Percentiles rank a stretch among this genome's conserved stretches.
phyloP scores from a whole-genome alignment of 2,329 filamentous ascomycete species.

The Ophiostoma himal-ulmi region DNA sequence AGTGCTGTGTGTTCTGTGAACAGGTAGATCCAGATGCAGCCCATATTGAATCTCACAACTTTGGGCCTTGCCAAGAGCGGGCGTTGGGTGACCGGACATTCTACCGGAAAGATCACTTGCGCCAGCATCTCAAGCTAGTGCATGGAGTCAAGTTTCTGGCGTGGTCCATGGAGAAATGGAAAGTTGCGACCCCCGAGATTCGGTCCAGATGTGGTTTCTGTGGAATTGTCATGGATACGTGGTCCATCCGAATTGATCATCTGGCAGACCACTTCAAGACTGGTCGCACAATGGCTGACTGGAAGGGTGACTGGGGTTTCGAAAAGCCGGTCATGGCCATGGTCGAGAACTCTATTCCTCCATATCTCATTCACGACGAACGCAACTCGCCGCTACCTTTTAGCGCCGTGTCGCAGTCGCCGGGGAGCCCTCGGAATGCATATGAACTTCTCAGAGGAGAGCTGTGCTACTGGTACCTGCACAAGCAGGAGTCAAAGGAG shows the following conservation, averaged over 20 bases:
- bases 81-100: slow-evolving; percentile 56
- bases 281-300: slow-evolving; percentile 61
- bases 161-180: slow-evolving; percentile 63
- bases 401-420: slow-evolving; percentile 41
- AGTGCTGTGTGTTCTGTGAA: slow-evolving; percentile 56
- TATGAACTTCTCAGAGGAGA: slow-evolving; percentile 58
- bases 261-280: slow-evolving; percentile 63
- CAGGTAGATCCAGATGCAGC: slow-evolving; percentile 48
- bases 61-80: slow-evolving; percentile 61
- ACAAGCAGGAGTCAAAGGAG: slow-evolving; percentile 39
- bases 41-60: slow-evolving; percentile 55
- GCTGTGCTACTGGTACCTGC: slow-evolving; percentile 47
- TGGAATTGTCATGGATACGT: slow-evolving; percentile 55
- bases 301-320: slow-evolving; percentile 66
- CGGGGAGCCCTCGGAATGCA: slow-evolving; percentile 48
- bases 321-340: slow-evolving; percentile 55
- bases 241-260: slow-evolving; percentile 56
- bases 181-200: slow-evolving; percentile 54
- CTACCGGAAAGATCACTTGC: slow-evolving; percentile 62
- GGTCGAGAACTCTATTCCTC: slow-evolving; percentile 62
- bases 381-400: slow-evolving; percentile 52
- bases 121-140: slow-evolving; percentile 58
- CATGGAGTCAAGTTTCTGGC: slow-evolving; percentile 55
- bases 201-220: slow-evolving; percentile 62
- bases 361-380: slow-evolving; percentile 61